Evolutionary conservation across 306 rosid species (phyloP).

Genomic region (Prunus davidiana): DNA sequence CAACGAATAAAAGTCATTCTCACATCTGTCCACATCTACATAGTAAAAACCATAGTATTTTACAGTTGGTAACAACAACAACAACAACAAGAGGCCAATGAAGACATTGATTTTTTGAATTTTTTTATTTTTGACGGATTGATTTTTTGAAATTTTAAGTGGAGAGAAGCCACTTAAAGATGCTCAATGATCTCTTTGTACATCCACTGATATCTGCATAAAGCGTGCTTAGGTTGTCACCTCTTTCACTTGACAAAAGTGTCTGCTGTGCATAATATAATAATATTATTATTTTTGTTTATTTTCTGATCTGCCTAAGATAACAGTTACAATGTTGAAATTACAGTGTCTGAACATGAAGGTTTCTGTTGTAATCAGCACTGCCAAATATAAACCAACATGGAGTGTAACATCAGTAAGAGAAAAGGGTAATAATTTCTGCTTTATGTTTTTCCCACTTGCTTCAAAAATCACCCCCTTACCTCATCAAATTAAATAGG

Average conservation of each 20-base stretch:
- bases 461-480: slow-evolving; percentile 2
- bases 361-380: slow-evolving; percentile 8
- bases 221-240: slow-evolving; percentile 15
- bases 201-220: slow-evolving; percentile 16
- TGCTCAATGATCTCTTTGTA: slow-evolving; percentile 10
- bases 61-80: slow-evolving; percentile 30
- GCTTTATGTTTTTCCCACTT: background rate
- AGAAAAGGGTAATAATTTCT: background rate
- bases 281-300: background rate
- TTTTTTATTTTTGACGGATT: background rate
- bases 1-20: slow-evolving; percentile 18
- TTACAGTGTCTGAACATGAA: background rate
- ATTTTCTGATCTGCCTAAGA: background rate
- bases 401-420: background rate
- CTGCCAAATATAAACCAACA: slow-evolving; percentile 18
- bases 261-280: background rate
- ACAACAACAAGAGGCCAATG: background rate
- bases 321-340: background rate
- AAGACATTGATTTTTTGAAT: background rate
- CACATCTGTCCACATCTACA: slow-evolving; percentile 21
- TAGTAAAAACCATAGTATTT: slow-evolving; percentile 9
- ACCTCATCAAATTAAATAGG: background rate
- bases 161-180: background rate
- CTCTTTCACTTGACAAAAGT: slow-evolving; percentile 12
- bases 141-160: background rate